These are phyloP conservation scores for Coniosporium tulheliwenetii DNA, from an alignment of 2,329 filamentous ascomycete species.

Conservation along the genomic window DNA sequence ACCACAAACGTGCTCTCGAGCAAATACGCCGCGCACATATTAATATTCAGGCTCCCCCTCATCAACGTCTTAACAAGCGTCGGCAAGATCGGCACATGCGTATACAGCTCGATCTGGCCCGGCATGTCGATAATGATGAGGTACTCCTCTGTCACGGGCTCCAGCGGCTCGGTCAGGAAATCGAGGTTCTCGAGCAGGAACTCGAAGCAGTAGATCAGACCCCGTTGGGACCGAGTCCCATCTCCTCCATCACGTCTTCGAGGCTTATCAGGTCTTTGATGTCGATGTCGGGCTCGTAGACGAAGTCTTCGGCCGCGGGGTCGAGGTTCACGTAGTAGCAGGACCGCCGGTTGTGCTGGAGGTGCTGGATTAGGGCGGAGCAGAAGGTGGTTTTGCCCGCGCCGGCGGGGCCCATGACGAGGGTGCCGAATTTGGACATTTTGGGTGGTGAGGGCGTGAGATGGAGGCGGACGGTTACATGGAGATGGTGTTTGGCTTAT, in stretches of 20 bases:
- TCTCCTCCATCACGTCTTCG: conserved; percentile 92
- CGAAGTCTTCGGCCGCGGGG: conserved; percentile 84
- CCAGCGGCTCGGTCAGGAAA: conserved; percentile 73
- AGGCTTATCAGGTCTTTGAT: conserved; percentile 91
- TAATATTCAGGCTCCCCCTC: conserved; percentile 71
- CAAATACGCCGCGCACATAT: conserved; percentile 83
- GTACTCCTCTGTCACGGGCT: conserved; percentile 82
- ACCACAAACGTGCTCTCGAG: conserved; percentile 92
- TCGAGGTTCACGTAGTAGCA: conserved; percentile 98
- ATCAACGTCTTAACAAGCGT: conserved; percentile 69
- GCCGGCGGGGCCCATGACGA: conserved; percentile 92
- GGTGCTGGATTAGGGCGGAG: conserved; percentile 80
- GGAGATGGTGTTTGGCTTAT: too few species aligned
- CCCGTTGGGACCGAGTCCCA: conserved; percentile 84
- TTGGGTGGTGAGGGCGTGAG: conserved; percentile 7
- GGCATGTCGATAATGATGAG: conserved; percentile 98
- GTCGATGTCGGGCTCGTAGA: conserved; percentile 81
- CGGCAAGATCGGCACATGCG: conserved; percentile 85
- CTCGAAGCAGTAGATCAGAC: conserved; percentile 92
- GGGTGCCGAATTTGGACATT: conserved; percentile 89
- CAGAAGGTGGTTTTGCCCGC: conserved; percentile 96
- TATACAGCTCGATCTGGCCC: conserved; percentile 96
- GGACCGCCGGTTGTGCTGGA: conserved; percentile 79
- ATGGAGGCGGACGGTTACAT: too few species aligned
- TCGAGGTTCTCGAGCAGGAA: conserved; percentile 90